Conservation (phyloP, 1,284 basidiomycete species). For the Sphaerobolus stellatus region DNA sequence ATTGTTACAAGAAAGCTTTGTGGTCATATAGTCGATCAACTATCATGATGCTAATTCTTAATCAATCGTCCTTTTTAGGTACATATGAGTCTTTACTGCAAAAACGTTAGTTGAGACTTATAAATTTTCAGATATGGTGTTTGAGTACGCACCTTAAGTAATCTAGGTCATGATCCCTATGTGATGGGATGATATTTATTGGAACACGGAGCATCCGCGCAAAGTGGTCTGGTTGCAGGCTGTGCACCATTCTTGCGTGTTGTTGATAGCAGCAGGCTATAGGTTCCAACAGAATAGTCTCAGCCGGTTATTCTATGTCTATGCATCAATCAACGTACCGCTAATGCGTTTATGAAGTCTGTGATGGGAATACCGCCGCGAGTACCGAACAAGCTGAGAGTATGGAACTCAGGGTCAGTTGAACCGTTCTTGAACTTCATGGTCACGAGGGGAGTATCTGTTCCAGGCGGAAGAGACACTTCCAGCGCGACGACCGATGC, state of each 20-base stretch:
- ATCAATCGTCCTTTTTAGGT: no score
- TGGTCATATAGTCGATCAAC: no score
- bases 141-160: no score
- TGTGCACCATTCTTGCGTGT: constrained; percentile 37
- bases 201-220: constrained; percentile 1
- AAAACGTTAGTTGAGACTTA: no score
- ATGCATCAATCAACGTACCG: constrained; percentile 42
- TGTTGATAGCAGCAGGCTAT: constrained; percentile 31
- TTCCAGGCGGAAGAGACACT: constrained; percentile 67
- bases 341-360: constrained; percentile 74
- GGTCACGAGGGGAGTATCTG: constrained; percentile 76
- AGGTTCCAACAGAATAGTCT: neutral
- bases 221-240: constrained; percentile 24
- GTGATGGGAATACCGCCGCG: constrained; percentile 69
- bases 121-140: no score
- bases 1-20: no score
- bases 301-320: no score
- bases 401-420: constrained; percentile 47
- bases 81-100: no score
- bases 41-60: no score
- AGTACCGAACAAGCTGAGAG: constrained; percentile 68
- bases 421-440: constrained; percentile 88
- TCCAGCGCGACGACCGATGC: constrained; percentile 79
- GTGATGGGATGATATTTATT: no score
- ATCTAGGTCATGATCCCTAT: no score